Conservation (phyloP, 1,139 yeast species). For the Groenewaldozyma auringiensis region DNA sequence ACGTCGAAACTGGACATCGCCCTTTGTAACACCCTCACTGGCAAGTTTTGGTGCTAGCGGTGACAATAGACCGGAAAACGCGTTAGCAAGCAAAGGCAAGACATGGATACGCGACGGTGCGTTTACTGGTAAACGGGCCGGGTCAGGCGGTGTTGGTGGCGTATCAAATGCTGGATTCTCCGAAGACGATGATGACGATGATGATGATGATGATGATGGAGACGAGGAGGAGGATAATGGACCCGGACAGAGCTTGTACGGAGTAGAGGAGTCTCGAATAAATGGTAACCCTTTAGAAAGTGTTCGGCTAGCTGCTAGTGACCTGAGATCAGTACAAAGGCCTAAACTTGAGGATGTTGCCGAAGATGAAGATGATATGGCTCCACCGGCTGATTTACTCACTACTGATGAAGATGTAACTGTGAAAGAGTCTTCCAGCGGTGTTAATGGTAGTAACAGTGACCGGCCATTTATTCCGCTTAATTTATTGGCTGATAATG, state of each 20-base stretch:
- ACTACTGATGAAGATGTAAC: constrained; percentile 13
- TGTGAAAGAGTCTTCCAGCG: neutral
- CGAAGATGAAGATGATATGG: constrained; percentile 18
- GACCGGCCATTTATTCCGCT: constrained; percentile 17
- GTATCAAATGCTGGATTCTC: constrained; percentile 7
- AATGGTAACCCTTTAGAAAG: constrained; percentile 5
- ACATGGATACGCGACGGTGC: constrained; percentile 1
- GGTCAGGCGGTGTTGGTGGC: constrained; percentile 4
- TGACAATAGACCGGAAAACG: too few relatives aligned
- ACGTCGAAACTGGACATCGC: constrained; percentile 19
- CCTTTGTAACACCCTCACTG: constrained; percentile 15
- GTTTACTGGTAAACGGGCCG: constrained; percentile 1
- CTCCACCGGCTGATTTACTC: constrained; percentile 24
- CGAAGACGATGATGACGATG: constrained; percentile 12
- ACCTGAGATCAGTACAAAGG: neutral
- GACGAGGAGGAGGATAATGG: constrained; percentile 10
- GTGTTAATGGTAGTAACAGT: neutral
- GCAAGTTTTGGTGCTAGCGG: neutral
- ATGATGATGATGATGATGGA: constrained; percentile 12
- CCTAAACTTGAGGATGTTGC: constrained; percentile 10
- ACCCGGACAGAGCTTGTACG: constrained; percentile 5
- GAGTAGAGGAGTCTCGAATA: constrained; percentile 1
- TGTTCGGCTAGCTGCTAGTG: neutral
- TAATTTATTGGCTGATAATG: constrained; percentile 15
- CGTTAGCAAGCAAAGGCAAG: constrained; percentile 4